Evolutionary conservation across 805 yeast genomes (phyloP).

Genomic region (Teunomyces cretensis): DNA sequence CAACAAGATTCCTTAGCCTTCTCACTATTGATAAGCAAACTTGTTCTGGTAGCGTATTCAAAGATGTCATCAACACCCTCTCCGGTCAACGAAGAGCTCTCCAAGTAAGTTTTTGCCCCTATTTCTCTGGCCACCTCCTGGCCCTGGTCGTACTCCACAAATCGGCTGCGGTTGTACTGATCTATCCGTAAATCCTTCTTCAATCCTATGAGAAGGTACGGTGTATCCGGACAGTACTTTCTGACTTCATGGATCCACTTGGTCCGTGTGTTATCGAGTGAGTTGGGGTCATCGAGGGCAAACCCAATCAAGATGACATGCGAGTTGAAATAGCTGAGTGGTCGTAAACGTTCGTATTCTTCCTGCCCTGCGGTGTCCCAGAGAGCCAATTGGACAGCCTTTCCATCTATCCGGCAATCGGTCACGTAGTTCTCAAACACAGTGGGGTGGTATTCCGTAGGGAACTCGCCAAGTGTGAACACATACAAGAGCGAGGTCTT

Average conservation of each 20-base stretch:
- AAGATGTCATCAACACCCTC: conserved; percentile 94
- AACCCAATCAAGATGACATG: conserved; percentile 84
- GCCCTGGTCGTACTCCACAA: conserved; percentile 59
- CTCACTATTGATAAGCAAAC: conserved; percentile 47
- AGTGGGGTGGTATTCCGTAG: conserved; percentile 90
- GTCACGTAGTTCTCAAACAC: conserved; percentile 94
- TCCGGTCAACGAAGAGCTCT: conserved; percentile 89
- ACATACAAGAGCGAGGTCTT: conserved; percentile 89
- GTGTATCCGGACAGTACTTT: conserved; percentile 77
- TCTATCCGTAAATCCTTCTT: conserved; percentile 73
- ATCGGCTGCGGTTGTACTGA: conserved; percentile 29
- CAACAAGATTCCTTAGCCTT: conserved; percentile 34
- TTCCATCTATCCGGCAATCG: conserved; percentile 91
- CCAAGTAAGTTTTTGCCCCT: conserved; percentile 81
- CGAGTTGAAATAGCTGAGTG: conserved; percentile 83
- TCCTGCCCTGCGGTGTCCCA: conserved; percentile 99
- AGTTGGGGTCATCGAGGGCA: conserved; percentile 82
- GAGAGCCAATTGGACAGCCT: conserved; percentile 79
- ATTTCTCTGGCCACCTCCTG: conserved; percentile 71
- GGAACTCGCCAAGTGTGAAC: conserved; percentile 89
- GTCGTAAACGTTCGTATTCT: conserved; percentile 87
- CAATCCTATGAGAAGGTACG: conserved; percentile 76
- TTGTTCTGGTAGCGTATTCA: conserved; percentile 85
- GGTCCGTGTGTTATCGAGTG: conserved; percentile 73
- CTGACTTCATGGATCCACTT: conserved; percentile 89